Base-by-base conservation (phyloP, 208 protist species). In the Sergeia podlipaevii region DNA sequence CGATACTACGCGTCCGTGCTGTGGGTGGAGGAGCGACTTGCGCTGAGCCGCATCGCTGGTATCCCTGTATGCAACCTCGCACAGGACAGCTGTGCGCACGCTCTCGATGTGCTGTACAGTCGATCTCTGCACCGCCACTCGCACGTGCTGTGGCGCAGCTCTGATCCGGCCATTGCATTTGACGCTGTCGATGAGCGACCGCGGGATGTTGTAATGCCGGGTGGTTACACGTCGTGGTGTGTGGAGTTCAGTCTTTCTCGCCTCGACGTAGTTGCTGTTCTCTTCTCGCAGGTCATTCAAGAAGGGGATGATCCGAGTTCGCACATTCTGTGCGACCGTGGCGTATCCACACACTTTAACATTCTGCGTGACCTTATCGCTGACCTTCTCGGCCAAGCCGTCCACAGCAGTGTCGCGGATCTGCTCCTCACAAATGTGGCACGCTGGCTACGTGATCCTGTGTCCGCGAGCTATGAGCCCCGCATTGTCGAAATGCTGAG, bases 201-300 rank as follows among this genome's bases (percentile, higher is more conserved):
- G 3, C 77, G 79, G 4, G 69, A 85, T 51, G 85, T 96, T 23
- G 88, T 82, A 23, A 80, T 92, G 68, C 63, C 83, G 0, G 85
- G 85, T 43, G 89, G 85, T 15, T 87, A 92, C 60, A 60, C 77
- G 20, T 74, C 71, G 20, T 96, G 85, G 85, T 80, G 78, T 32
- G 79, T 96, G 8, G 89, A 96, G 64, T 85, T 96, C 57, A 80
- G 74, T 38, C 71, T 96, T 13, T 86, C 81, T 0, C 71, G 83
- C n/a, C 58, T 96, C 0, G 89, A 92, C 55, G 85, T 92, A n/a
- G 84, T 93, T 24, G 78, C 89, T 17, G 67, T 92, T 33, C 64
- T 96, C 23, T 96, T 96, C 56, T 89, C 89, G 23, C 89, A 96
- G 60, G 60, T 85, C 28, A 93, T 96, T 50, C 80, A 93, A 57